A percentile compares a stretch with the other conserved stretches of the same genome.
phyloP scores from a whole-genome alignment of 2,329 filamentous ascomycete genomes.

The Septoria petroselini region DNA sequence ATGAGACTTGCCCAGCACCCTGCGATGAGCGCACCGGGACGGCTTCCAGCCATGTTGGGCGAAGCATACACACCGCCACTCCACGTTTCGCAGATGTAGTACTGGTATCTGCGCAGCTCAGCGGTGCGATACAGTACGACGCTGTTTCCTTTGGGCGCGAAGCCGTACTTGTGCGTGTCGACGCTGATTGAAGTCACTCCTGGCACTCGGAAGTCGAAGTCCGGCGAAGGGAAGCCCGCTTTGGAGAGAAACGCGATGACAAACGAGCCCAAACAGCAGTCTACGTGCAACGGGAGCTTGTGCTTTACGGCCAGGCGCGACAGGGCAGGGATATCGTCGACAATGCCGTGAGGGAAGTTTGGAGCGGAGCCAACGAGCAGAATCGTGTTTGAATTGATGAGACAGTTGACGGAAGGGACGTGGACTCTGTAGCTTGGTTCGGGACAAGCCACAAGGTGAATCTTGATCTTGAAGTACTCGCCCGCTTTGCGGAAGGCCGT shows the following conservation, averaged over 20 bases:
- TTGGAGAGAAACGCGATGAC: constrained; percentile 86
- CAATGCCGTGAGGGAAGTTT: constrained; percentile 97
- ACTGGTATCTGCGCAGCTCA: constrained; percentile 80
- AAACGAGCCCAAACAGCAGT: constrained; percentile 97
- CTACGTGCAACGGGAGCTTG: constrained; percentile 85
- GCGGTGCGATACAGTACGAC: constrained; percentile 85
- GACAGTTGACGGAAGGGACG: constrained; percentile 69
- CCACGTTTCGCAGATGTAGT: constrained; percentile 95
- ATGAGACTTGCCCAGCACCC: constrained; percentile 94
- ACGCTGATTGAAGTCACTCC: constrained; percentile 94
- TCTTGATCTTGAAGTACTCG: constrained; percentile 94
- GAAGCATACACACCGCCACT: constrained; percentile 93
- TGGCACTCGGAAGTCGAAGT: constrained; percentile 89
- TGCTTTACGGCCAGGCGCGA: constrained; percentile 77
- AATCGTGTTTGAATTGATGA: constrained; percentile 92
- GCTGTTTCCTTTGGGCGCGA: constrained; percentile 95
- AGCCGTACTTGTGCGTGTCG: constrained; percentile 98
- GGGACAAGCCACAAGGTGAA: constrained; percentile 83
- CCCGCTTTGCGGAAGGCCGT: constrained; percentile 95
- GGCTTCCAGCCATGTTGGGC: constrained; percentile 84
- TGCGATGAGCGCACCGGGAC: constrained; percentile 89
- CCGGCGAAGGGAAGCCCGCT: constrained; percentile 84
- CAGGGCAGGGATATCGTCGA: constrained; percentile 85
- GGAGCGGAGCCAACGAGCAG: constrained; percentile 91
- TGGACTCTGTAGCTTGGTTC: constrained; percentile 83